These are phyloP conservation scores for Cordyceps javanica DNA, from an alignment of 2,329 filamentous ascomycete species.

Conservation along the genomic window DNA sequence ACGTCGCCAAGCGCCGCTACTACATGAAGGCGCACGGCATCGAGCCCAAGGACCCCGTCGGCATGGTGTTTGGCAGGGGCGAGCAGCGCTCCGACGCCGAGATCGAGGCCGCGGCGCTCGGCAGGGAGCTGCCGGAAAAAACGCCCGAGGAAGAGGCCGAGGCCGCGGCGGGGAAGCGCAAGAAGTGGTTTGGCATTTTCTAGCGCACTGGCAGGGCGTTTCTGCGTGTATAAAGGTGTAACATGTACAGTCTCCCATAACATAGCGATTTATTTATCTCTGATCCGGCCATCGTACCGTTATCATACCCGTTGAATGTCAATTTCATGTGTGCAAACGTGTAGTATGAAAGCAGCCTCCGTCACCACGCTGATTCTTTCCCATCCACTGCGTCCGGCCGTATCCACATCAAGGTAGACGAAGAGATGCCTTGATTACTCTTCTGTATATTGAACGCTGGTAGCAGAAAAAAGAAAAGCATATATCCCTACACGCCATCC, in stretches of 20 bases:
- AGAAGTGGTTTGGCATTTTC: conserved; percentile 85
- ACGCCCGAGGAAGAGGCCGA: conserved; percentile 22
- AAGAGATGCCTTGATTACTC: neutral
- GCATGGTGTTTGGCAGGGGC: conserved; percentile 35
- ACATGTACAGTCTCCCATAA: neutral
- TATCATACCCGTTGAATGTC: no score
- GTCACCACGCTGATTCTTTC: no score
- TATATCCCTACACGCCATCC: neutral
- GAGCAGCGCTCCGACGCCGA: conserved; percentile 30
- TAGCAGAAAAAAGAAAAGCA: neutral
- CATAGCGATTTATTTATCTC: neutral
- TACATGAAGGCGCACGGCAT: conserved; percentile 84
- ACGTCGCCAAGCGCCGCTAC: conserved; percentile 78
- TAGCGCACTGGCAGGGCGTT: conserved; percentile 29
- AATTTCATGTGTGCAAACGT: no score
- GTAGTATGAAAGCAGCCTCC: no score
- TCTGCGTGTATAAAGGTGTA: neutral
- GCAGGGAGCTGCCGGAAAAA: conserved; percentile 27
- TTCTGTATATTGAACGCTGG: neutral
- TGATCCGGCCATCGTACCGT: no score
- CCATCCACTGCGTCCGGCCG: no score
- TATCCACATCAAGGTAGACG: no score
- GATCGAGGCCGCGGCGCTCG: conserved; percentile 30
- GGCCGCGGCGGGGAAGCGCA: conserved; percentile 35
- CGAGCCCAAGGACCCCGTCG: conserved; percentile 55